These are phyloP conservation scores for Aspergillus taichungensis DNA, from an alignment of 495 filamentous ascomycete genomes.

Conservation along the genomic window DNA sequence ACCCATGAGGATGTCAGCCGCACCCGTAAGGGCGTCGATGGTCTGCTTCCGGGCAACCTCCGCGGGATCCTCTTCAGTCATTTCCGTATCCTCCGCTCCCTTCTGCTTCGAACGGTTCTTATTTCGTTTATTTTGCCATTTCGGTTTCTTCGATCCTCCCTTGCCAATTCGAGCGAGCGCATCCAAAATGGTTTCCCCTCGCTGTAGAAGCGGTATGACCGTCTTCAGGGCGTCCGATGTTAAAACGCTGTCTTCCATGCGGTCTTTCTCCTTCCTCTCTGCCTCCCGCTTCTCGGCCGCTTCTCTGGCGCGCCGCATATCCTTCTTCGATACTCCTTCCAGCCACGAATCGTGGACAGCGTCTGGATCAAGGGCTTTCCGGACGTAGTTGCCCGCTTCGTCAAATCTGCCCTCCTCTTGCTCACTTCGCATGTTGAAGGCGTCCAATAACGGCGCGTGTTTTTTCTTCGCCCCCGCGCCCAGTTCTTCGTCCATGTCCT, in stretches of 20 bases:
- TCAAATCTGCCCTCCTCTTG: constrained; percentile 92
- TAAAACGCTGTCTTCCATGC: constrained; percentile 62
- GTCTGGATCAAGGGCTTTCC: constrained; percentile 83
- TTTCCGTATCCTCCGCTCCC: constrained; percentile 40
- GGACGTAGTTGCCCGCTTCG: constrained; percentile 78
- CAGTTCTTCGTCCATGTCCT: constrained; percentile 74
- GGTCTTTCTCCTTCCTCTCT: constrained; percentile 57
- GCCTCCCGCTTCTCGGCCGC: constrained; percentile 81
- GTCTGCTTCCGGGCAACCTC: constrained; percentile 59
- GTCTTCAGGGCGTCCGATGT: constrained; percentile 64
- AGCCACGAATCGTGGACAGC: constrained; percentile 89
- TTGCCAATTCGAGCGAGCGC: constrained; percentile 75
- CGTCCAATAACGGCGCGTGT: constrained; percentile 91
- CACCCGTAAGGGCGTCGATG: constrained; percentile 77
- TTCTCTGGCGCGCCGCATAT: constrained; percentile 78
- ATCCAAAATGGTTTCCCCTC: constrained; percentile 82
- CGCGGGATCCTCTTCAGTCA: constrained; percentile 71
- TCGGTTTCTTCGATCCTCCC: constrained; percentile 50
- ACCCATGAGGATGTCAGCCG: constrained; percentile 75
- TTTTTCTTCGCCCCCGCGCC: constrained; percentile 85
- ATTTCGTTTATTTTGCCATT: constrained; percentile 52
- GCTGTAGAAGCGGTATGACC: constrained; percentile 65
- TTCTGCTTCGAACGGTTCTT: constrained; percentile 53
- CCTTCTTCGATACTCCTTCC: constrained; percentile 84
- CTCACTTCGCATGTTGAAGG: constrained; percentile 88